Conservation (phyloP, 176 grass and related monocot species). For the Eleusine coracana region DNA sequence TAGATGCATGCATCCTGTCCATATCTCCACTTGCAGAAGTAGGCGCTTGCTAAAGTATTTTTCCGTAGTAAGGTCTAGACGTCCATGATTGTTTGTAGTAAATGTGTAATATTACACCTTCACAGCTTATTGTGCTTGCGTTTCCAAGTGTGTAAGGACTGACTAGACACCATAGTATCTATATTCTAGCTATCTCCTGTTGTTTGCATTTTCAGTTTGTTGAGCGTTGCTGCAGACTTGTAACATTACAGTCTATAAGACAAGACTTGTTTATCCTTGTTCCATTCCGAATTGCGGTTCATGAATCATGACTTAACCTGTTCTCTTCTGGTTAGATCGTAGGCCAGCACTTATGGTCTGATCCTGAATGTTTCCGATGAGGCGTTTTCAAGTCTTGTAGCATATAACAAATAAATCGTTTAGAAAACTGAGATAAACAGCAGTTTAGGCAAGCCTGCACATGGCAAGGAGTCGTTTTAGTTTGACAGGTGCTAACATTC, state of each 20-base stretch:
- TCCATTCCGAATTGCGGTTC: neutral
- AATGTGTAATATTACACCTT: constrained; percentile 7
- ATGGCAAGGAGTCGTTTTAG: neutral
- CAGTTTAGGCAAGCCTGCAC: neutral
- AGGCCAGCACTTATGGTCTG: neutral
- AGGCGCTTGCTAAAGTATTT: constrained; percentile 14
- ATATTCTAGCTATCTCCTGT: neutral
- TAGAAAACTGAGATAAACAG: neutral
- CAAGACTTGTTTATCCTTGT: neutral
- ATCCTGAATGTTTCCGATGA: neutral
- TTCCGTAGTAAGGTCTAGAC: constrained; percentile 12
- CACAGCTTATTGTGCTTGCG: neutral
- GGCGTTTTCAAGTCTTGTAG: neutral
- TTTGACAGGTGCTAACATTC: constrained; percentile 11
- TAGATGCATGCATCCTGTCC: neutral
- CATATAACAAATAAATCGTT: neutral
- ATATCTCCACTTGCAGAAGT: constrained; percentile 16
- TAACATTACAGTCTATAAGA: neutral
- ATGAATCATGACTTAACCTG: neutral
- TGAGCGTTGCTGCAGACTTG: neutral
- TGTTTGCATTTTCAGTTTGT: neutral
- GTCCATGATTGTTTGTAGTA: neutral
- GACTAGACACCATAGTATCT: neutral
- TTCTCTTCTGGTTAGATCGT: neutral
- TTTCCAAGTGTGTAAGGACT: constrained; percentile 25